phyloP scores from a whole-genome alignment of 2,329 filamentous ascomycete genomes.

The Neonectria ditissima region DNA sequence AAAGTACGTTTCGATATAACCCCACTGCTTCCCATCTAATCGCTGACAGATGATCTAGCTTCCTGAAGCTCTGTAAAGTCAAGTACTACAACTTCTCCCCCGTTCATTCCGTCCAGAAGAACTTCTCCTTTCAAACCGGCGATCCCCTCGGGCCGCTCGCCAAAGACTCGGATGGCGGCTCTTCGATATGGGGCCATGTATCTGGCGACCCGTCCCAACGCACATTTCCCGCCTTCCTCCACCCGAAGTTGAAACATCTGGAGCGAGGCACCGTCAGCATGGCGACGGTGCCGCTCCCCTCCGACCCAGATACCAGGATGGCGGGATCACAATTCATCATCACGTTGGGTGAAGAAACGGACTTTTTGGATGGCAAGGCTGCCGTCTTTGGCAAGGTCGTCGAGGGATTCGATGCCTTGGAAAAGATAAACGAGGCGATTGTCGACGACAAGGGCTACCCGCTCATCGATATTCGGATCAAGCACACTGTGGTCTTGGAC shows the following conservation, averaged over 20 bases:
- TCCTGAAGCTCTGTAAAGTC: conserved; percentile 97
- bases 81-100: conserved; percentile 99
- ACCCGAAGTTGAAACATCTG: conserved; percentile 87
- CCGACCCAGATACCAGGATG: conserved; percentile 83
- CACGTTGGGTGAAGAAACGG: conserved; percentile 88
- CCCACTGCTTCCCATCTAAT: conserved; percentile 27
- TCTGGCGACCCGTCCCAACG: conserved; percentile 75
- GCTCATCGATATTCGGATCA: conserved; percentile 92
- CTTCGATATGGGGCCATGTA: conserved; percentile 89
- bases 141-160: conserved; percentile 91
- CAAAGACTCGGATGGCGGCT: conserved; percentile 88
- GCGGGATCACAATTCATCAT: conserved; percentile 95
- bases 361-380: conserved; percentile 93
- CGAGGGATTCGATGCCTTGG: conserved; percentile 92
- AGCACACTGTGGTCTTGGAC: conserved; percentile 91
- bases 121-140: conserved; percentile 96
- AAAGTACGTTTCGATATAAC: conserved; percentile 76
- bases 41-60: conserved; percentile 70
- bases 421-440: conserved; percentile 93
- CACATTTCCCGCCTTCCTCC: conserved; percentile 85
- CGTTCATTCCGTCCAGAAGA: conserved; percentile 90
- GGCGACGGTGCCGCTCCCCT: conserved; percentile 85
- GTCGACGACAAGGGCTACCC: conserved; percentile 88
- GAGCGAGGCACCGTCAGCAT: conserved; percentile 96
- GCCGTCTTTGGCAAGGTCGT: conserved; percentile 95